Conservation (phyloP, 2,329 filamentous ascomycete genomes). For the Endoconidiophora polonica region DNA sequence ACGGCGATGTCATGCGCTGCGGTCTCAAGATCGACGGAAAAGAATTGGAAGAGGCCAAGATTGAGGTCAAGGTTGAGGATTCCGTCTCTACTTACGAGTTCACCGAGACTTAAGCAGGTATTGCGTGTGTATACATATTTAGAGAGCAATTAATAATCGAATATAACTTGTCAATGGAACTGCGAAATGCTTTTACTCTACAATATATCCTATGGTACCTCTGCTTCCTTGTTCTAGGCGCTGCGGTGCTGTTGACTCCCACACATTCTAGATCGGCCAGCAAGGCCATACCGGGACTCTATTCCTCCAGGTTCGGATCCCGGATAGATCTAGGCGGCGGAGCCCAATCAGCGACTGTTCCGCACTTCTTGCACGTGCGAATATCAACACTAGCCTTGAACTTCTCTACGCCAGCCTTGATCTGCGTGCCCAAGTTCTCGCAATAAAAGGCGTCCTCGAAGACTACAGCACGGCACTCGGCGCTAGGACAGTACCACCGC, state of each 20-base stretch:
- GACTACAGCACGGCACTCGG: slow-evolving; percentile 48
- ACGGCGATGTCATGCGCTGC: slow-evolving; percentile 75
- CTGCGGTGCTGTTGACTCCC: no score
- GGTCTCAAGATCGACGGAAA: slow-evolving; percentile 65
- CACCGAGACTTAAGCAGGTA: slow-evolving; percentile 41
- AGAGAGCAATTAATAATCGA: neutral
- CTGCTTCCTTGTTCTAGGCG: no score
- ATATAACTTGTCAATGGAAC: slow-evolving; percentile 1
- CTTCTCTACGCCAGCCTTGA: slow-evolving; percentile 73
- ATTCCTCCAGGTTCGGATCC: slow-evolving; percentile 37
- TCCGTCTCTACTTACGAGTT: slow-evolving; percentile 64
- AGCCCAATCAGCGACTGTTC: slow-evolving; percentile 53
- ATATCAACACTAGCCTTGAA: slow-evolving; percentile 53
- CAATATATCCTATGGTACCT: no score
- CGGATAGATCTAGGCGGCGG: slow-evolving; percentile 42
- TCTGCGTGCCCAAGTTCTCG: slow-evolving; percentile 81
- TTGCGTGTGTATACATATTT: slow-evolving; percentile 1
- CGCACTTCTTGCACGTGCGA: slow-evolving; percentile 64
- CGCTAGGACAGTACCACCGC: slow-evolving; percentile 69
- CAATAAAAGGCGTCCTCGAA: slow-evolving; percentile 80
- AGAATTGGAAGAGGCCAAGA: slow-evolving; percentile 68
- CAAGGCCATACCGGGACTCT: neutral
- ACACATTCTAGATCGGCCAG: no score
- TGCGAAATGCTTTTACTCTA: neutral
- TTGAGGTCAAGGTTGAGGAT: slow-evolving; percentile 72